Evolutionary conservation across 805 yeast species (phyloP).

Genomic region (Pichia heedii): DNA sequence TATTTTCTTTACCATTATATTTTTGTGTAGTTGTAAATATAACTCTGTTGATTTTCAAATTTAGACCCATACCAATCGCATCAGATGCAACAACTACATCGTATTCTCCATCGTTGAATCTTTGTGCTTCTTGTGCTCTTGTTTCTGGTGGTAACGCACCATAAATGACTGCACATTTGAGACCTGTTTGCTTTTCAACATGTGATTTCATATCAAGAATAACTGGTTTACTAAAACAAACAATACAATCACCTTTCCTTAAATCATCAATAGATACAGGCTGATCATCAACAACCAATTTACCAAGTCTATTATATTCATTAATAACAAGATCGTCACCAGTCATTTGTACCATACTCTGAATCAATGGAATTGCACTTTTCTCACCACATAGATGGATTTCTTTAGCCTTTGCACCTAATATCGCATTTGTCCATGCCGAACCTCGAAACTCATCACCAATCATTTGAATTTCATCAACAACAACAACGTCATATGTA

Average conservation of each 20-base stretch:
- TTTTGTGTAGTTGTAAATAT: constrained; percentile 63
- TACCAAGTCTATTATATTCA: constrained; percentile 66
- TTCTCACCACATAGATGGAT: constrained; percentile 93
- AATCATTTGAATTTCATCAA: constrained; percentile 96
- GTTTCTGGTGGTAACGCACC: constrained; percentile 97
- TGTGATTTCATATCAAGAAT: constrained; percentile 60
- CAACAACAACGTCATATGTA: constrained; percentile 75
- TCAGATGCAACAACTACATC: constrained; percentile 91
- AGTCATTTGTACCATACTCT: constrained; percentile 49
- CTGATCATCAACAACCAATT: constrained; percentile 44
- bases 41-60: constrained; percentile 72
- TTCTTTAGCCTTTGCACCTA: constrained; percentile 81
- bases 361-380: constrained; percentile 63
- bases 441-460: constrained; percentile 72
- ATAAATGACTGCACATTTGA: constrained; percentile 80
- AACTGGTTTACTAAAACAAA: constrained; percentile 70
- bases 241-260: constrained; percentile 76
- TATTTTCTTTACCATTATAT: constrained; percentile 53
- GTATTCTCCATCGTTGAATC: constrained; percentile 70
- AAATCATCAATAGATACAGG: constrained; percentile 34
- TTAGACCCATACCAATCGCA: constrained; percentile 97
- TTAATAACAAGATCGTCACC: constrained; percentile 77
- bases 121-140: constrained; percentile 70
- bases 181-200: constrained; percentile 54
- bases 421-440: constrained; percentile 88